These are phyloP conservation scores for Cenchrus fungigraminus DNA, from an alignment of 176 grass and related monocot genomes.

Conservation along the genomic window DNA sequence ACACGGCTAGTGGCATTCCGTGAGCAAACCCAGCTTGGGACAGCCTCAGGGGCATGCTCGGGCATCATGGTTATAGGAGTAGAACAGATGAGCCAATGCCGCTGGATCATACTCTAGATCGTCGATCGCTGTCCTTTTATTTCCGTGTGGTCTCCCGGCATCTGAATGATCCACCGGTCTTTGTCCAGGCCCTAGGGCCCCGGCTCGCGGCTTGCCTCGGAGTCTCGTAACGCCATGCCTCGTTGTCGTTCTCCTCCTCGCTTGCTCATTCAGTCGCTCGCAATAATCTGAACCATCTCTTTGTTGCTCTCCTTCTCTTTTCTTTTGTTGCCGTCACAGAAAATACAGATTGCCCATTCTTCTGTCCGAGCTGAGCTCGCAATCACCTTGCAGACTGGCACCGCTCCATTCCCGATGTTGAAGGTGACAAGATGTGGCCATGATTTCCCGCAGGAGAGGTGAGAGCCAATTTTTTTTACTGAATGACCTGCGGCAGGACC, in stretches of 20 bases:
- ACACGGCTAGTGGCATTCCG: constrained; percentile 19
- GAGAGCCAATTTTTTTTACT: neutral
- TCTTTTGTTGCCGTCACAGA: neutral
- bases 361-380: neutral
- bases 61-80: neutral
- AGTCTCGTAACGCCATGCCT: constrained; percentile 39
- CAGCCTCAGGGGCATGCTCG: constrained; percentile 18
- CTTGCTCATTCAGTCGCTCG: too few species aligned
- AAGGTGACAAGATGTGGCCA: constrained; percentile 44
- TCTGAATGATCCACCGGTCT: constrained; percentile 4
- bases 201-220: constrained; percentile 10
- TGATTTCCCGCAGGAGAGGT: neutral
- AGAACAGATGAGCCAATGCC: neutral
- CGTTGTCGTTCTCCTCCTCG: constrained; percentile 12
- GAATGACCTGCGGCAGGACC: neutral
- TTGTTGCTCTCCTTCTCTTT: neutral
- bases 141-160: constrained; percentile 1
- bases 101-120: neutral
- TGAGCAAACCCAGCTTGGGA: neutral
- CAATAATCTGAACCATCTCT: neutral
- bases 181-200: constrained; percentile 37
- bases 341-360: neutral
- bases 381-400: constrained; percentile 12
- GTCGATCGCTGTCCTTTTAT: neutral
- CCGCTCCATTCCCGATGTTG: constrained; percentile 26